These are phyloP conservation scores for Dictyostelium brefeldianum DNA, from an alignment of 78 protist genomes.

Conservation along the genomic window DNA sequence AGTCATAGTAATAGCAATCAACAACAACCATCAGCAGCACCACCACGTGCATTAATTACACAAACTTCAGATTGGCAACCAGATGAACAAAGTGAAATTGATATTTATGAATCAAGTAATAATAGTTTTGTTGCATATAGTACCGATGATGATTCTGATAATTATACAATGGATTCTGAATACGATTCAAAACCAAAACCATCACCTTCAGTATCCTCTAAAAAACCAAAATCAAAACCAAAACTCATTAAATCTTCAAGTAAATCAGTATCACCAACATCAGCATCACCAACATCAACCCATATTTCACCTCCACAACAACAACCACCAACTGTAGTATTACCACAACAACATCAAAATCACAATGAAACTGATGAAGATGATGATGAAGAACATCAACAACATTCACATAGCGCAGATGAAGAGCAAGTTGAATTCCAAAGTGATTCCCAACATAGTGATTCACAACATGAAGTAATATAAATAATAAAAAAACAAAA, in stretches of 20 bases:
- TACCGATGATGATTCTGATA: constrained; percentile 34
- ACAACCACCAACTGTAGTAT: not conserved
- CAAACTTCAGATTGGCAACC: constrained; percentile 73
- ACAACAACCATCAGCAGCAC: constrained; percentile 16
- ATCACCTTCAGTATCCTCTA: not conserved
- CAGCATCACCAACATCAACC: not conserved
- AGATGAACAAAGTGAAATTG: constrained; percentile 58
- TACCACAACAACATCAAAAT: not conserved
- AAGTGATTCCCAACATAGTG: not conserved
- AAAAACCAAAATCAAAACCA: constrained; percentile 10
- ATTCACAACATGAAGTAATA: not conserved
- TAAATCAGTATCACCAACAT: not conserved
- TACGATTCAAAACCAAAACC: not conserved
- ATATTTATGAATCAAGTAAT: constrained; percentile 11
- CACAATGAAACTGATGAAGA: not conserved
- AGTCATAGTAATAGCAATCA: too few species aligned
- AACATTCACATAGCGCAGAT: not conserved
- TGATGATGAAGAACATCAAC: not conserved
- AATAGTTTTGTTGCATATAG: constrained; percentile 25
- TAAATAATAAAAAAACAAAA: too few species aligned
- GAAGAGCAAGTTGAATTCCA: not conserved
- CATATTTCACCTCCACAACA: not conserved
- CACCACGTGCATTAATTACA: constrained; percentile 16
- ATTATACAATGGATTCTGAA: not conserved
- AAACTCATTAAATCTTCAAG: not conserved